Percentiles rank a stretch among this genome's conserved stretches.
phyloP scores from a whole-genome alignment of 176 grass and related monocot genomes.

The Phoenix dactylifera region DNA sequence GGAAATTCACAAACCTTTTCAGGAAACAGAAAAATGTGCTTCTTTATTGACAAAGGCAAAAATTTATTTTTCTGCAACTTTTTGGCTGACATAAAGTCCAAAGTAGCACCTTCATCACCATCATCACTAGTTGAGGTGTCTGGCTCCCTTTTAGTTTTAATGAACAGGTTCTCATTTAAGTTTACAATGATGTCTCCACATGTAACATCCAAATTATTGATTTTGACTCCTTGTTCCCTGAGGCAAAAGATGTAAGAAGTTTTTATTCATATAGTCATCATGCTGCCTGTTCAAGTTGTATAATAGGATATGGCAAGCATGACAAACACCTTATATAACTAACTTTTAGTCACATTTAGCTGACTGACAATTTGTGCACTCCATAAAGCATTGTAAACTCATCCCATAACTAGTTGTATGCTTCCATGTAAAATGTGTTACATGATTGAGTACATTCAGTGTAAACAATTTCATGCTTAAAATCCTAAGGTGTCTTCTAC shows the following conservation, averaged over 20 bases:
- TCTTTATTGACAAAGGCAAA: slow-evolving; percentile 58
- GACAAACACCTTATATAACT: not conserved
- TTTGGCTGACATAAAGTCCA: slow-evolving; percentile 37
- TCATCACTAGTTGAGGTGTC: slow-evolving; percentile 36
- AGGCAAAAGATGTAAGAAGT: slow-evolving; percentile 13
- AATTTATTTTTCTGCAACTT: slow-evolving; percentile 40
- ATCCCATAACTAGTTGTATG: no score
- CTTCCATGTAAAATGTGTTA: no score
- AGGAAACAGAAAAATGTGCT: slow-evolving; percentile 64
- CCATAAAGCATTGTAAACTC: no score
- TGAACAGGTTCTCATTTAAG: slow-evolving; percentile 65
- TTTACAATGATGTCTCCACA: slow-evolving; percentile 37
- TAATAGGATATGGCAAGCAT: not conserved
- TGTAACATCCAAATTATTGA: slow-evolving; percentile 32
- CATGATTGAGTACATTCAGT: no score
- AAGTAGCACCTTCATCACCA: slow-evolving; percentile 32
- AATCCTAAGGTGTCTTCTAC: no score
- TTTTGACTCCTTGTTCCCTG: slow-evolving; percentile 37
- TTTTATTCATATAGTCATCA: not conserved
- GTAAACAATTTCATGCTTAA: no score
- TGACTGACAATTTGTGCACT: no score
- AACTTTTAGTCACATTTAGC: no score
- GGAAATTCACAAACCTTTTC: slow-evolving; percentile 73
- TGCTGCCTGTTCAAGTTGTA: not conserved
- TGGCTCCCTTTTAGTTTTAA: slow-evolving; percentile 44